Evolutionary conservation across 768 basidiomycete species (phyloP), one percentile per base, ranked within the genome.

Genomic region (Panaeolus papilionaceus): DNA sequence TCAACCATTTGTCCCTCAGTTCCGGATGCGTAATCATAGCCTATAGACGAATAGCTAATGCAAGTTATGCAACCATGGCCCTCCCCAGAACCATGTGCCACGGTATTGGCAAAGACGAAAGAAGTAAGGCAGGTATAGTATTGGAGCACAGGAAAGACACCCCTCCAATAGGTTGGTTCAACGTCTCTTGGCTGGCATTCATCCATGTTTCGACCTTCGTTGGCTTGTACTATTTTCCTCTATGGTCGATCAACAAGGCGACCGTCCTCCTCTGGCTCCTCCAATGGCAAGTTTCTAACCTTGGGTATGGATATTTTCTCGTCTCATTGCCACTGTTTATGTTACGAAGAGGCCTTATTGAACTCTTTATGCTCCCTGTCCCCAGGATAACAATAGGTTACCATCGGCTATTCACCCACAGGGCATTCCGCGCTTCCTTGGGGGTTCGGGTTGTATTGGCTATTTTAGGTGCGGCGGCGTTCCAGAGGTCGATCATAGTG

Each of bases 401-500:
- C 74, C 92, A 93, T 74, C 84, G 92, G 42, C 77, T 94, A n/a
- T 93, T 90, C 77, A 91, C 92, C 4, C 92, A 93, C 72, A 84
- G 86, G 4, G 83, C 91, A 1, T 93, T 92, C 75, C 83, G 83
- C 20, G 92, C 92, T 5, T 79, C 79, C 0, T 65, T 85, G 14
- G 81, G 80, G 10, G 85, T 92, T 45, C 83, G 92, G 10, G 70
- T 89, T 6, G 76, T 85, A 20, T 78, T 94, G 38, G 90, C 92
- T 23, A 77, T 85, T 33, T 78, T 93, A 74, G 92, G 93, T 0
- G 86, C 89, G 3, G 85, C 89, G 61, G 92, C 88, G 0, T 91
- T 93, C 70, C 92, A 94, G 73, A 92, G 92, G 2, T 92, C 90
- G 47, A 91, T 93, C 73, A 92, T 92, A 82, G 89, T 89, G 47